Evolutionary conservation across 805 yeast species (phyloP).

Genomic region (Yamadazyma akitaensis): DNA sequence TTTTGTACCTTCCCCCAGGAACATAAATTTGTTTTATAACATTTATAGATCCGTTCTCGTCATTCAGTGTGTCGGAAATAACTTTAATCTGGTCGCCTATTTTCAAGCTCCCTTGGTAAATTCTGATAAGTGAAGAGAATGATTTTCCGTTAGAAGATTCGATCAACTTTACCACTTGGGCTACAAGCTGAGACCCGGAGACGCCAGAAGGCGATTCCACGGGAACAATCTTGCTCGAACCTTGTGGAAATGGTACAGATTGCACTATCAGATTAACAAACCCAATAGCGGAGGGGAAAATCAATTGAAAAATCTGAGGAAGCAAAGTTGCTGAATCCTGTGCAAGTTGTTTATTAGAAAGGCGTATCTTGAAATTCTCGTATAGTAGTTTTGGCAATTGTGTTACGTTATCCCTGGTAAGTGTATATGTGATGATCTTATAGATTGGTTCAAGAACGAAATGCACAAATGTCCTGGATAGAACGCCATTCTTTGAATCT

Average conservation of each 20-base stretch:
- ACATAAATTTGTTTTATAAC: slow-evolving; percentile 44
- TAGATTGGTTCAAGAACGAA: slow-evolving; percentile 79
- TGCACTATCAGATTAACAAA: slow-evolving; percentile 37
- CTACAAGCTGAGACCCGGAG: slow-evolving; percentile 13
- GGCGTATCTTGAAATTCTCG: slow-evolving; percentile 44
- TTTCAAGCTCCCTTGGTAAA: slow-evolving; percentile 57
- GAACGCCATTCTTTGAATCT: slow-evolving; percentile 20
- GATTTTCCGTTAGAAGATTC: slow-evolving; percentile 51
- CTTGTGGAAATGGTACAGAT: background rate
- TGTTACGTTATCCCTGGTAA: slow-evolving; percentile 47
- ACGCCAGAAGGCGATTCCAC: background rate
- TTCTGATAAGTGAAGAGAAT: slow-evolving; percentile 57
- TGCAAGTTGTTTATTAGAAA: slow-evolving; percentile 39
- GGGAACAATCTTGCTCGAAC: background rate
- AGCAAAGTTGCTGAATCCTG: slow-evolving; percentile 61
- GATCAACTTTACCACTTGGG: slow-evolving; percentile 47
- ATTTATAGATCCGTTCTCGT: slow-evolving; percentile 47
- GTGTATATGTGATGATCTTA: slow-evolving; percentile 60
- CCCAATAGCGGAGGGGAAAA: slow-evolving; percentile 43
- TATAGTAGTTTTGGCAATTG: slow-evolving; percentile 45
- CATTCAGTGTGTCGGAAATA: slow-evolving; percentile 51
- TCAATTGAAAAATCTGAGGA: slow-evolving; percentile 46
- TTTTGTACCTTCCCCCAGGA: slow-evolving; percentile 68
- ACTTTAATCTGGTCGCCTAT: slow-evolving; percentile 48
- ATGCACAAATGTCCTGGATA: slow-evolving; percentile 50